Percentiles rank a stretch among this genome's conserved stretches.
These are phyloP conservation scores for Termitomyces sp. DNA, from an alignment of 768 basidiomycete genomes.

Conservation along the genomic window DNA sequence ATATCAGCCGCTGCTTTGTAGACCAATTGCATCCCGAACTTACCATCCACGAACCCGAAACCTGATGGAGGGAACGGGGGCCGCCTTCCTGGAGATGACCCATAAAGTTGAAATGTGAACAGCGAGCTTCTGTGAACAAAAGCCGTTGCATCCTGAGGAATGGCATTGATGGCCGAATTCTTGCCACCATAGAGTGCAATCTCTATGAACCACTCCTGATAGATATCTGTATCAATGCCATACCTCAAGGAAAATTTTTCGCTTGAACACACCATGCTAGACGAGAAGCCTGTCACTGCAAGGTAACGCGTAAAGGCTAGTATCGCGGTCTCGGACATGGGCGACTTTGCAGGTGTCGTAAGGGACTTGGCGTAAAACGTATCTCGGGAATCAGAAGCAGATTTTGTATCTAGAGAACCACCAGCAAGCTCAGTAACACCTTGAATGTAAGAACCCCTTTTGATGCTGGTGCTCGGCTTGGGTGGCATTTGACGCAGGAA, in stretches of 20 bases:
- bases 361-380: slow-evolving; percentile 32
- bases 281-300: slow-evolving; percentile 25
- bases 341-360: slow-evolving; percentile 24
- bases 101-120: slow-evolving; percentile 49
- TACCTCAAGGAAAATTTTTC: background rate
- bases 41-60: slow-evolving; percentile 36
- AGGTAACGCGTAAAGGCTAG: slow-evolving; percentile 30
- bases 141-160: slow-evolving; percentile 34
- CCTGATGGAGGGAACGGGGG: slow-evolving; percentile 42
- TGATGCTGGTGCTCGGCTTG: slow-evolving; percentile 1
- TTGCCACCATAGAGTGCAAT: slow-evolving; percentile 40
- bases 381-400: slow-evolving; percentile 18
- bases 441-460: slow-evolving; percentile 16
- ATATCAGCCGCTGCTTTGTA: background rate
- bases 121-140: slow-evolving; percentile 40
- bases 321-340: slow-evolving; percentile 26
- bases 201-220: slow-evolving; percentile 32
- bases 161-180: slow-evolving; percentile 40
- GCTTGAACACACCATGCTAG: slow-evolving; percentile 20
- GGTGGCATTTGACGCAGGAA: slow-evolving; percentile 14
- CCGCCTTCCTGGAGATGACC: slow-evolving; percentile 26
- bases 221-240: background rate
- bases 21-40: background rate
- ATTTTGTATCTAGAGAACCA: slow-evolving; percentile 19
- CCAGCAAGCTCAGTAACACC: slow-evolving; percentile 11